Evolutionary conservation across 2,329 filamentous ascomycete species (phyloP), one percentile per base, ranked within the genome.

Genomic region (Alternaria tenuissima): DNA sequence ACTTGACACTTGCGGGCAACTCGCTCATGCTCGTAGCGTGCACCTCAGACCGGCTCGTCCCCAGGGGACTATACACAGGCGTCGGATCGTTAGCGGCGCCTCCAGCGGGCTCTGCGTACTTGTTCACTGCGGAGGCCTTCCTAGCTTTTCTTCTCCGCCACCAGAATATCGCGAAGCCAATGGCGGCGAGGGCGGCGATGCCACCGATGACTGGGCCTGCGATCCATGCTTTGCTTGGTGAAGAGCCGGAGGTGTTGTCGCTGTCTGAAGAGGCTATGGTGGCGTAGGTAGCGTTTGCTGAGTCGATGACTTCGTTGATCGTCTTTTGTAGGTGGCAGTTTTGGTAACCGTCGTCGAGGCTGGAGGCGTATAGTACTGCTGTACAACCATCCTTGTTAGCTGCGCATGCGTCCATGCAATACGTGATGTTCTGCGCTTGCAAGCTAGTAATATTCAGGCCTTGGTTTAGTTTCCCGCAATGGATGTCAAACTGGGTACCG

Each of bases 251-350:
- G 24, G 0, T 5, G 24, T 24, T 24, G 24, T 24, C 0, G 24
- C 24, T 24, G 1, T 24, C 2, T 7, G 24, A 0, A 24, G 24
- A 11, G 60, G 46, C 1, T 41, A 24, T 8, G 59, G 52, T 44
- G 49, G 70, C 74, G 52, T 70, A 76, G 1, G 64, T 74, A 3
- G 65, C 63, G 2, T 46, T 59, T 7, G 66, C 42, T 30, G 64
- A 55, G 46, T 72, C 62, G 42, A 46, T 60, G 41, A 71, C 60
- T 1, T 70, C 63, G 11, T 49, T 62, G 4, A 71, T 71, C 0
- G 72, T 73, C 57, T 76, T 77, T 44, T 77, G 72, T 0, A 77
- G 63, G 30, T 76, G 75, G 66, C 74, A 76, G 57, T 77, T 77
- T 8, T 71, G 55, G 58, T 64, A 77, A 0, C 75, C 75, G 41